phyloP scores from a whole-genome alignment of 345 rosid genomes.

The Populus simonii region DNA sequence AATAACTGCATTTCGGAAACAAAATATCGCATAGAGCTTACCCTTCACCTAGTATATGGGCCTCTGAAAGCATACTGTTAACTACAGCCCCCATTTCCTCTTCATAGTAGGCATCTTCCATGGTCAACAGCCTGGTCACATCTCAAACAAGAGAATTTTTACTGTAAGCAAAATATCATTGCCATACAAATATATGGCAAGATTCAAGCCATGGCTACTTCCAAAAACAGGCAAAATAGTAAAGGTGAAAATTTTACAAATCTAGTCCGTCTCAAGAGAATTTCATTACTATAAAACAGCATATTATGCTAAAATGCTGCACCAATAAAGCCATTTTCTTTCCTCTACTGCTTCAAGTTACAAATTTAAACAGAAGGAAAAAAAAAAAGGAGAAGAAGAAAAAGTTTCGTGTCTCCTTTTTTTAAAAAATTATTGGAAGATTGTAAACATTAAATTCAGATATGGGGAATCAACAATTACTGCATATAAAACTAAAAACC shows the following conservation, averaged over 20 bases:
- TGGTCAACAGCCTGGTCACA: slow-evolving; percentile 59
- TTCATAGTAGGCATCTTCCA: slow-evolving; percentile 66
- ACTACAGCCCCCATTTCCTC: slow-evolving; percentile 50
- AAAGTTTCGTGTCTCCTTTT: not conserved
- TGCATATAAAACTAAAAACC: not conserved
- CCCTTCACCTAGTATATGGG: slow-evolving; percentile 81
- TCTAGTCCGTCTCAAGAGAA: not conserved
- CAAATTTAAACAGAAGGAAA: not conserved
- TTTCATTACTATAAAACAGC: not conserved
- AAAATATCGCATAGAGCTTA: slow-evolving; percentile 31
- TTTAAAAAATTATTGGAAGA: not conserved
- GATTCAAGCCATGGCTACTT: slow-evolving; percentile 3
- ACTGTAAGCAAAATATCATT: slow-evolving; percentile 15
- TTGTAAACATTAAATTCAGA: not conserved
- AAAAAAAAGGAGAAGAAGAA: not conserved
- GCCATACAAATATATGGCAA: not conserved
- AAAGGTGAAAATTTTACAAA: slow-evolving; percentile 1
- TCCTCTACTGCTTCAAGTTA: not conserved
- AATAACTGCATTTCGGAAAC: not conserved
- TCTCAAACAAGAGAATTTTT: slow-evolving; percentile 17
- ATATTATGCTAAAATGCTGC: slow-evolving; percentile 9
- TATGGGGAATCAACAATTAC: not conserved
- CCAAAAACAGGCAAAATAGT: not conserved
- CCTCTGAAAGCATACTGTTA: slow-evolving; percentile 49
- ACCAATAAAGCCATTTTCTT: not conserved